Conservation (phyloP, 2,329 filamentous ascomycete genomes). For the Magnaporthales sp. region DNA sequence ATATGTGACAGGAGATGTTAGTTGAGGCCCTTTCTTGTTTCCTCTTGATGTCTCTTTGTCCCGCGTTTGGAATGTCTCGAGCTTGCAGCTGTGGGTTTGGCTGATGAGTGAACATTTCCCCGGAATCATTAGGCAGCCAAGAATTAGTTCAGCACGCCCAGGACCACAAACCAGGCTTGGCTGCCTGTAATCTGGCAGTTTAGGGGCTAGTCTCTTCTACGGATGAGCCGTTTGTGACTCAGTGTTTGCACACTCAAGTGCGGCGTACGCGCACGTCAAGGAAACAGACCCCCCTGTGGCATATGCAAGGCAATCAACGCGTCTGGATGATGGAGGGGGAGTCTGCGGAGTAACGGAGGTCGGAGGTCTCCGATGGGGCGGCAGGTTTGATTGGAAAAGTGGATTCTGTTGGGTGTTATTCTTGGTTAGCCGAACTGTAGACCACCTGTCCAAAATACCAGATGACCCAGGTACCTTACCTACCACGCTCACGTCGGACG, state of each 20-base stretch:
- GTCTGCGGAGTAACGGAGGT: not conserved
- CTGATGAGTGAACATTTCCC: not conserved
- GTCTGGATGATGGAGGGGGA: not conserved
- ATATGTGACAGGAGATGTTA: not conserved
- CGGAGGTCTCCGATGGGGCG: not conserved
- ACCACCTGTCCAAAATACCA: not conserved
- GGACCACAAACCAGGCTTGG: not conserved
- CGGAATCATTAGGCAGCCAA: not conserved
- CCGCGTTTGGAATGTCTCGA: not conserved
- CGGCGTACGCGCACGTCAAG: not conserved
- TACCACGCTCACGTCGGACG: too few species aligned
- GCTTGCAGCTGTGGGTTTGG: not conserved
- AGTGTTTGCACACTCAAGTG: not conserved
- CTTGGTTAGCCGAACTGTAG: not conserved
- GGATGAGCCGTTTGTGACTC: not conserved
- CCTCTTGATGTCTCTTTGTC: not conserved
- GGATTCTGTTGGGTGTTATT: not conserved
- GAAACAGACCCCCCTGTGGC: not conserved
- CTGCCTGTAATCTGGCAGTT: not conserved
- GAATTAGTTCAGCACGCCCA: not conserved
- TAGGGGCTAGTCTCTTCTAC: not conserved
- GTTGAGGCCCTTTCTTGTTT: not conserved
- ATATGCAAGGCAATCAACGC: not conserved
- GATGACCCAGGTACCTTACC: not conserved
- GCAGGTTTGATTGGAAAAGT: not conserved